Evolutionary conservation across 2,329 filamentous ascomycete genomes (phyloP), one percentile per base, ranked within the genome.

Genomic region (Alternaria atra): DNA sequence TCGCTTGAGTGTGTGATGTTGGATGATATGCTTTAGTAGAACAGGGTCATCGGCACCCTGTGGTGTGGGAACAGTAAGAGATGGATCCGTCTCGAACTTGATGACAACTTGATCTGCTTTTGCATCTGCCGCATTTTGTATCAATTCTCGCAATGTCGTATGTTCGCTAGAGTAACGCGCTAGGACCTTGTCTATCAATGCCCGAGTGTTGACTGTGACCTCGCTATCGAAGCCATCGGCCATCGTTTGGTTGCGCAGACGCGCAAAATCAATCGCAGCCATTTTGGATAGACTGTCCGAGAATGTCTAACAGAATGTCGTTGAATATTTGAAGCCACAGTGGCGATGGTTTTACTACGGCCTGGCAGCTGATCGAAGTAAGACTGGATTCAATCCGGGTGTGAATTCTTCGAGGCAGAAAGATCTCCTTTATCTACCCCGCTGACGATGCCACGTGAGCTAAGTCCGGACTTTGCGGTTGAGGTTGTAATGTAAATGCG

Each of bases 51-150:
- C 89, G 54, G 88, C 86, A 12, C 87, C 87, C 57, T 83, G 80
- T 6, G 94, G 87, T 8, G 87, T 81, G 6, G 94, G 91, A 4
- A 96, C 87, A 12, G 86, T 89, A 3, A 89, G 87, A 32, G 94
- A 97, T 2, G 94, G 94, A 15, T 92, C 80, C 2, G 94, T 97
- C 78, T 99, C 94, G 84, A 95, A 97, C 71, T 91, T 94, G 75
- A 99, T 92, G 46, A 88, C 91, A 69, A 98, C 94, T 57, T 89
- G 94, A 15, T 90, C 91, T 48, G 95, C 95, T 74, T 94, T 92
- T 23, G 95, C 95, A 82, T 99, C 95, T 65, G 95, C 94, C n/a
- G 95, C 95, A 77, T 99, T 99, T 76, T 99, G 95, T 44, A 99
- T 93, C 63, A 99, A 89, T 78, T 99, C 95, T 83, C 95, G 89